A percentile compares a stretch with the other conserved stretches of the same genome.
Conservation (phyloP, 2,329 filamentous ascomycete species). For the Aschersonia sp. region DNA sequence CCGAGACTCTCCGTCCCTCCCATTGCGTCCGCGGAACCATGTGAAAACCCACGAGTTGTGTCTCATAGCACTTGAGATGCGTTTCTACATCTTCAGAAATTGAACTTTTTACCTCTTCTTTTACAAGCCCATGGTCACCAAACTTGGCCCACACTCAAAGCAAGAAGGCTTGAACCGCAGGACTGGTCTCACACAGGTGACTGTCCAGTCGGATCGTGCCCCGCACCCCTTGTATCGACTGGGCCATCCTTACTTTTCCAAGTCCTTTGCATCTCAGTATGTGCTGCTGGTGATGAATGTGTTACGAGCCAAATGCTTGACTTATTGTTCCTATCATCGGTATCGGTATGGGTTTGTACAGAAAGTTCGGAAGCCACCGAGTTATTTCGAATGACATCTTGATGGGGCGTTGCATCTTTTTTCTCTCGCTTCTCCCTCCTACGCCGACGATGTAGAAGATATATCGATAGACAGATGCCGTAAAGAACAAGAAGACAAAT, state of each 20-base stretch:
- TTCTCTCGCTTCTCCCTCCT: constrained; percentile 9
- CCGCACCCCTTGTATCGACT: not conserved
- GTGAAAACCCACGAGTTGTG: no score
- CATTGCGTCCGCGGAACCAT: no score
- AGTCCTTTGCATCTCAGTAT: constrained; percentile 1
- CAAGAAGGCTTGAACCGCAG: not conserved
- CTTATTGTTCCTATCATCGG: constrained; percentile 7
- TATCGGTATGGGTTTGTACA: constrained; percentile 7
- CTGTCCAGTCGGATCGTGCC: not conserved
- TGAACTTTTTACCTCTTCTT: no score
- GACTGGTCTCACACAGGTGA: constrained; percentile 1
- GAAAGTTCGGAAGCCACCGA: constrained; percentile 11
- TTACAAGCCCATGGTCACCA: no score
- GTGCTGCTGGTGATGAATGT: not conserved
- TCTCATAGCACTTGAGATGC: no score
- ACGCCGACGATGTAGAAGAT: constrained; percentile 13
- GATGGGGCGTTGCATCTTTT: constrained; percentile 5
- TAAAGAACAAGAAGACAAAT: constrained; percentile 15
- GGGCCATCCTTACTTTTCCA: not conserved
- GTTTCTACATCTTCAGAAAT: no score
- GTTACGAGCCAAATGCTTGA: constrained; percentile 4
- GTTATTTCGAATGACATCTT: constrained; percentile 7
- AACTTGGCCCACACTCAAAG: no score
- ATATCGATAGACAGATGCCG: constrained; percentile 12
- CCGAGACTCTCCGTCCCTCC: no score